These are phyloP conservation scores for Apiotrichum akiyoshidainum DNA, from an alignment of 1,284 basidiomycete genomes.

Conservation along the genomic window DNA sequence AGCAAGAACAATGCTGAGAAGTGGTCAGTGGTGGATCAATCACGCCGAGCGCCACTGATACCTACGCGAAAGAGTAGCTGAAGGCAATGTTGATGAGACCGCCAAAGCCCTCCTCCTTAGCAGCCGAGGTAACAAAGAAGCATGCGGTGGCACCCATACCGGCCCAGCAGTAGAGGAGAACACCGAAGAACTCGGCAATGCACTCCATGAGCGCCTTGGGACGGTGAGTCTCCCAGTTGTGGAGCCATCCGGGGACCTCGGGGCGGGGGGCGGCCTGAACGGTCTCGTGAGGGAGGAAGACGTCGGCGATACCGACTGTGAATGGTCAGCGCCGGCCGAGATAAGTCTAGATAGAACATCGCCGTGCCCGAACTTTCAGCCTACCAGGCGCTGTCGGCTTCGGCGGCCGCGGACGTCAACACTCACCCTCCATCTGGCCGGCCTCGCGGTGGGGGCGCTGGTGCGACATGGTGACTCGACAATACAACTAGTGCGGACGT, in stretches of 20 bases:
- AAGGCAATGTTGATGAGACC: conserved; percentile 9
- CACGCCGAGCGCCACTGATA: neutral
- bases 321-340: neutral
- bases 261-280: conserved; percentile 8
- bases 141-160: conserved; percentile 13
- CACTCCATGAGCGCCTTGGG: conserved; percentile 15
- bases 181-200: conserved; percentile 14
- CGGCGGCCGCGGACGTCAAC: neutral
- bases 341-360: neutral
- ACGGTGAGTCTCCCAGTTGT: conserved; percentile 11
- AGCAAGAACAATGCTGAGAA: conserved; percentile 9
- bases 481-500: too few species aligned
- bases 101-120: conserved; percentile 7
- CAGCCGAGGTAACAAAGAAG: neutral
- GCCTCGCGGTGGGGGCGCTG: conserved; percentile 10
- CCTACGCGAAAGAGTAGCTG: conserved; percentile 10
- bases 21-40: neutral
- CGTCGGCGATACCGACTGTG: conserved; percentile 15
- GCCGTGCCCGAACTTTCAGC: too few species aligned
- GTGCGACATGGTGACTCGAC: neutral
- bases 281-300: conserved; percentile 13
- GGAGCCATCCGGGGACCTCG: conserved; percentile 10
- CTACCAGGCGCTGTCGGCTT: neutral
- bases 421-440: conserved; percentile 16
- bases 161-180: conserved; percentile 16